Percentiles rank a stretch among this genome's conserved stretches.
Evolutionary conservation across 2,329 filamentous ascomycete species (phyloP).

Genomic region (Aspergillus tanneri): DNA sequence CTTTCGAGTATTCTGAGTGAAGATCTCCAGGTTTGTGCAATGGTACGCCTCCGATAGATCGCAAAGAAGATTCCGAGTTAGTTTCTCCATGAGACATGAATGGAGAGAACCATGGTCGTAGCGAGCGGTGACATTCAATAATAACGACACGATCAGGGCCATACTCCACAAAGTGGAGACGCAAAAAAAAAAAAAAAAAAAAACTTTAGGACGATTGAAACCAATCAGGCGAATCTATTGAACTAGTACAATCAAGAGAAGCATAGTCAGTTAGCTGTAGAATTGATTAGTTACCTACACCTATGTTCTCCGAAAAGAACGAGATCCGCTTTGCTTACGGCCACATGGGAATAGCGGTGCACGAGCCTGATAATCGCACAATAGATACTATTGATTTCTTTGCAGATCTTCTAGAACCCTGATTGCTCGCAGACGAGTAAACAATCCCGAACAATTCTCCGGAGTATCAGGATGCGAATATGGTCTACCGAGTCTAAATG

Average conservation of each 20-base stretch:
- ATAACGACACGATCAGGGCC: neutral
- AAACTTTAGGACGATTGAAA: neutral
- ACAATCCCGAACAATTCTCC: no score
- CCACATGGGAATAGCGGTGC: conserved; percentile 3
- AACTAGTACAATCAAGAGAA: conserved; percentile 3
- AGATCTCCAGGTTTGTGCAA: neutral
- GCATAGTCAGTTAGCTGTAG: neutral
- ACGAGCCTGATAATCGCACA: neutral
- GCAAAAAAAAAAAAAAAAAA: neutral
- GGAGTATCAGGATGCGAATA: no score
- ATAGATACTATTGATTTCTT: neutral
- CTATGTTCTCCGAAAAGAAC: neutral
- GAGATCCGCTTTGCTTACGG: conserved; percentile 4
- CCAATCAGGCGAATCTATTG: neutral
- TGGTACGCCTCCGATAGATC: neutral
- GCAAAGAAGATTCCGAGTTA: neutral
- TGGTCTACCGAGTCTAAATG: no score
- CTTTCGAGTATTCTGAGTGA: neutral
- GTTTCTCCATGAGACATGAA: neutral
- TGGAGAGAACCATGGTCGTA: neutral
- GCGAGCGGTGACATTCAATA: neutral
- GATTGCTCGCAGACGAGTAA: no score
- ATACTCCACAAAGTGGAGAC: neutral
- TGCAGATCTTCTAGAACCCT: neutral
- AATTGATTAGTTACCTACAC: neutral